Percentiles rank a stretch among this genome's conserved stretches.
phyloP scores from a whole-genome alignment of 202 grass and related monocot species.

The Cymbopogon flexuosus region DNA sequence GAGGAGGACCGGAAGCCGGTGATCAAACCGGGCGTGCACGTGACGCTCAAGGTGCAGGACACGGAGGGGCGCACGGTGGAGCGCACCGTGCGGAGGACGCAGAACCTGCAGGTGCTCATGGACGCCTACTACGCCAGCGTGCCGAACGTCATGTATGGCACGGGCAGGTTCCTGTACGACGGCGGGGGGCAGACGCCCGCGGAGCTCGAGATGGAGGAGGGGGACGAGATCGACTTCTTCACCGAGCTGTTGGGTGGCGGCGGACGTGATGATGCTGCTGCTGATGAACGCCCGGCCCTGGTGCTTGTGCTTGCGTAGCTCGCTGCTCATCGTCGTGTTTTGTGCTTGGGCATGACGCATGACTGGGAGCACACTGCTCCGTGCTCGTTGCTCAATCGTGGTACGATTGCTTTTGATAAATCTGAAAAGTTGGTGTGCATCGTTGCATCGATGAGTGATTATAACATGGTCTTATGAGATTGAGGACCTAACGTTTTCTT shows the following conservation, averaged over 20 bases:
- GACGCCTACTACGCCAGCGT: constrained; percentile 32
- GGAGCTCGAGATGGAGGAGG: constrained; percentile 29
- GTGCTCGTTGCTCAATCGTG: no score
- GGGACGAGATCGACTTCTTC: constrained; percentile 40
- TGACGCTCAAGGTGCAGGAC: constrained; percentile 43
- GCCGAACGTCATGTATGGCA: background rate
- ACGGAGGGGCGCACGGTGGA: constrained; percentile 2
- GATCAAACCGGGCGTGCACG: constrained; percentile 4
- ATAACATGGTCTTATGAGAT: no score
- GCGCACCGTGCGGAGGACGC: constrained; percentile 26
- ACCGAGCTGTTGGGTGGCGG: constrained; percentile 31
- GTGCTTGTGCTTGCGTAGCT: background rate
- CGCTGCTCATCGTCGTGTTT: no score
- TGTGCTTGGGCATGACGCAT: no score
- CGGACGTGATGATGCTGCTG: background rate
- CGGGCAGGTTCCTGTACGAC: constrained; percentile 40
- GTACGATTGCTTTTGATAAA: no score
- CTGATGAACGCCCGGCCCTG: background rate
- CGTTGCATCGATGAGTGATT: no score
- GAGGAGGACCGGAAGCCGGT: constrained; percentile 20
- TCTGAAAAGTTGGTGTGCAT: no score
- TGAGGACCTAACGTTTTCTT: no score
- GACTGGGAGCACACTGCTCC: no score
- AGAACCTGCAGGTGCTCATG: constrained; percentile 32
- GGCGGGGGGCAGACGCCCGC: constrained; percentile 32